Conservation (phyloP, 1,284 basidiomycete genomes). For the Cryptococcus maquisensis region DNA sequence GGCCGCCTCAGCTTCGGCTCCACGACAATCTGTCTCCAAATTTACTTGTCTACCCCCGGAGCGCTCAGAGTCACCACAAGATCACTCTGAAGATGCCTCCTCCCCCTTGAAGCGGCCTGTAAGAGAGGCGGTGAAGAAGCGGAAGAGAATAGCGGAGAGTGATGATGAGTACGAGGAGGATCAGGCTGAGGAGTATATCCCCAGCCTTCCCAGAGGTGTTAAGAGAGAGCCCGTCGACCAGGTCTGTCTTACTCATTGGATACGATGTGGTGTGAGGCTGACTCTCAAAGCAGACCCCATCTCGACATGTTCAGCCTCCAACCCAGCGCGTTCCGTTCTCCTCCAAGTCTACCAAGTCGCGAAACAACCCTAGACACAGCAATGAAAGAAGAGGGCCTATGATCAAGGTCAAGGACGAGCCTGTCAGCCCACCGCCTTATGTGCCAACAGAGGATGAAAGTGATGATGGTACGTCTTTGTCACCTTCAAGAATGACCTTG, state of each 20-base stretch:
- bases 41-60: not conserved
- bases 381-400: not conserved
- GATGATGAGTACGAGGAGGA: constrained; percentile 2
- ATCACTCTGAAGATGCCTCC: not conserved
- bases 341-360: no score
- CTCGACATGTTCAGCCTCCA: not conserved
- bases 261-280: not conserved
- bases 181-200: not conserved
- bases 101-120: constrained; percentile 6
- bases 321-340: not conserved
- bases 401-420: constrained; percentile 15
- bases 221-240: no score
- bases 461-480: constrained; percentile 17
- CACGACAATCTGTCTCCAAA: not conserved
- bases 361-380: not conserved
- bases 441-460: constrained; percentile 1
- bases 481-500: not conserved
- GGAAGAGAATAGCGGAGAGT: constrained; percentile 13
- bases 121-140: constrained; percentile 12
- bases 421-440: constrained; percentile 9
- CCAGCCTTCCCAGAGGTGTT: no score
- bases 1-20: no score
- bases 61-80: not conserved
- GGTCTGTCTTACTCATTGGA: not conserved
- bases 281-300: not conserved